Conservation (phyloP, 1,139 yeast species). For the Kodamaea ohmeri region DNA sequence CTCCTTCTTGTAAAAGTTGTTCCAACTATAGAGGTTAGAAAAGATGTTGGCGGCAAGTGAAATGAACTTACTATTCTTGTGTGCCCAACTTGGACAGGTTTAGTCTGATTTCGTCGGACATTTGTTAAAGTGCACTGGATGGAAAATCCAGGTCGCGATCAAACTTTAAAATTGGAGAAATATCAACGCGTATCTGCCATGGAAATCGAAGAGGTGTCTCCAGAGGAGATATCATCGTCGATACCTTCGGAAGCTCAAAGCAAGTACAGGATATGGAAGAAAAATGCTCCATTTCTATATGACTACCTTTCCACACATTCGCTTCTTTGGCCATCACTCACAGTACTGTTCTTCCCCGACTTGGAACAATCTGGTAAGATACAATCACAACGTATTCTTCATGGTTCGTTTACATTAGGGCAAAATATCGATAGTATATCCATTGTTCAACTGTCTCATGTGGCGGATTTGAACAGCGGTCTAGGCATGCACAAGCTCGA, state of each 20-base stretch:
- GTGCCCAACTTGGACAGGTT: constrained; percentile 78
- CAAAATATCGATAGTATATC: constrained; percentile 41
- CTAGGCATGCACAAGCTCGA: constrained; percentile 34
- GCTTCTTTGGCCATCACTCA: constrained; percentile 54
- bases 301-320: constrained; percentile 50
- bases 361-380: constrained; percentile 15
- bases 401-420: constrained; percentile 46
- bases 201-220: background rate
- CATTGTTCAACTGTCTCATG: constrained; percentile 38
- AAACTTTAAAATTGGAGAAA: background rate
- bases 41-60: background rate
- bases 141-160: background rate
- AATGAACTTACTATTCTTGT: constrained; percentile 56
- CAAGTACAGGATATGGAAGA: constrained; percentile 52
- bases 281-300: constrained; percentile 51
- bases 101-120: constrained; percentile 28
- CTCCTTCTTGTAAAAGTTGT: constrained; percentile 75
- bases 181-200: background rate
- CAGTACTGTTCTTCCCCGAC: constrained; percentile 57
- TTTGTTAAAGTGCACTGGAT: background rate
- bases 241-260: constrained; percentile 27
- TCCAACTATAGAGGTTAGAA: constrained; percentile 60
- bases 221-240: constrained; percentile 2
- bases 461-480: constrained; percentile 28
- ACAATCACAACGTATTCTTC: constrained; percentile 33